Evolutionary conservation across 2,329 filamentous ascomycete species (phyloP).

Genomic region (Aspergillus vadensis): DNA sequence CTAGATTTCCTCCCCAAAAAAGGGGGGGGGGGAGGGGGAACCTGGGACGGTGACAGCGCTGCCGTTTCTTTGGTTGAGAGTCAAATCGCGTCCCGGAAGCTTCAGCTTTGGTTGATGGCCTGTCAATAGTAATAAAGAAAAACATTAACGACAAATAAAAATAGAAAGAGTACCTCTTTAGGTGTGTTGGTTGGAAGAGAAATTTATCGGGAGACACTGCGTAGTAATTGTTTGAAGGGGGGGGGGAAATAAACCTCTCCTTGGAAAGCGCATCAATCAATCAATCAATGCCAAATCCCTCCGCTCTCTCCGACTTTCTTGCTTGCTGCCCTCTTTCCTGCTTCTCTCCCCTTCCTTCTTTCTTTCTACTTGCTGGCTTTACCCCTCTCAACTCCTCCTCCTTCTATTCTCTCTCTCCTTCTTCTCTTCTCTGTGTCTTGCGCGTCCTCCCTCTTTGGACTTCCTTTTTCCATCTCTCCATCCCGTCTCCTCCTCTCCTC

Average conservation of each 20-base stretch:
- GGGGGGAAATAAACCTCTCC: not conserved
- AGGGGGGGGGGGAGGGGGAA: not conserved
- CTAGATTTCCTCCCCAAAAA: not conserved
- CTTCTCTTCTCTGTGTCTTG: not conserved
- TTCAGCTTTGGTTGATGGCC: not conserved
- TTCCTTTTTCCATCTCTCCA: constrained; percentile 11
- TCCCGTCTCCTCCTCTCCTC: constrained; percentile 14
- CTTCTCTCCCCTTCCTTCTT: constrained; percentile 5
- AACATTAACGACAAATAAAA: too few relatives aligned
- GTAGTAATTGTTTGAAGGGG: not conserved
- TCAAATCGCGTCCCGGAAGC: not conserved
- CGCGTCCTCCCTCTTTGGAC: constrained; percentile 16
- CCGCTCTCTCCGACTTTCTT: constrained; percentile 7
- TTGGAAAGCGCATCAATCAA: not conserved
- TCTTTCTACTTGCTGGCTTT: not conserved
- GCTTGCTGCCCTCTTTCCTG: constrained; percentile 9
- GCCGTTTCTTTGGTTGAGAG: constrained; percentile 1
- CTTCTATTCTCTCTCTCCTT: constrained; percentile 5
- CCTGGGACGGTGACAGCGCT: not conserved
- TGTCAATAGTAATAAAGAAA: constrained; percentile 3
- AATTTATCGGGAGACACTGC: not conserved
- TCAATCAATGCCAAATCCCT: not conserved
- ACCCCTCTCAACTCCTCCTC: not conserved
- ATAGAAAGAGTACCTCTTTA: too few relatives aligned
- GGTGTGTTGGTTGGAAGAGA: not conserved